Percentiles rank a stretch among this genome's conserved stretches.
phyloP scores from a whole-genome alignment of 176 grass and related monocot species.

The Musa acuminata region DNA sequence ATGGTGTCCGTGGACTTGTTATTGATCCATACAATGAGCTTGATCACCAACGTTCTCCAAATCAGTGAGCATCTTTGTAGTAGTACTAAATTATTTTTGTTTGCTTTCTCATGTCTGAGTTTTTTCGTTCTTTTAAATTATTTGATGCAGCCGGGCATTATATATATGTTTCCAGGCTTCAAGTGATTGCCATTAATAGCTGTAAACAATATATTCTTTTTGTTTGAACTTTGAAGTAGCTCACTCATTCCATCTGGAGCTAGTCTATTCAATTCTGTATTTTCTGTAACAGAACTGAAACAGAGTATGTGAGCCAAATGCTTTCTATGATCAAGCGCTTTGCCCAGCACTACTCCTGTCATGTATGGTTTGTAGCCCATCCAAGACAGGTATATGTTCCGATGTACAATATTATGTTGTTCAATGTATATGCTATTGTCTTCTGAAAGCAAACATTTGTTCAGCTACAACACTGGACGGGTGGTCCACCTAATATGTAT shows the following conservation, averaged over 20 bases:
- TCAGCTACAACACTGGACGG: constrained; percentile 83
- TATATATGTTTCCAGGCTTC: background rate
- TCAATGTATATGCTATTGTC: background rate
- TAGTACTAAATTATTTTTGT: background rate
- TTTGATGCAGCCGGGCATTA: background rate
- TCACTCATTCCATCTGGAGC: background rate
- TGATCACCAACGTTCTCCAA: constrained; percentile 74
- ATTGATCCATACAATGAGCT: constrained; percentile 99
- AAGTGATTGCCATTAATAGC: too few species aligned
- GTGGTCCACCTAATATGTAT: constrained; percentile 76
- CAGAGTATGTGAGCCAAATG: constrained; percentile 97
- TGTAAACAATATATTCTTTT: background rate
- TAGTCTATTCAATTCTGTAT: background rate
- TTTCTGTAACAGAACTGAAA: constrained; percentile 58
- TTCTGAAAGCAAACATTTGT: constrained; percentile 5
- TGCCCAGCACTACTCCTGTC: constrained; percentile 91
- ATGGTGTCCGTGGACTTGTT: constrained; percentile 83
- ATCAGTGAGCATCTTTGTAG: constrained; percentile 41
- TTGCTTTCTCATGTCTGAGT: background rate
- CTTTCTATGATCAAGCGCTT: constrained; percentile 93
- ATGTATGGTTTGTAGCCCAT: constrained; percentile 99
- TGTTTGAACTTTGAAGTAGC: background rate
- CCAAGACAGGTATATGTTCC: constrained; percentile 65
- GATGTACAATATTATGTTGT: background rate
- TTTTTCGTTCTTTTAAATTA: too few species aligned